These are phyloP conservation scores for Solanum peruvianum DNA, from an alignment of 257 asterid species.

Conservation along the genomic window DNA sequence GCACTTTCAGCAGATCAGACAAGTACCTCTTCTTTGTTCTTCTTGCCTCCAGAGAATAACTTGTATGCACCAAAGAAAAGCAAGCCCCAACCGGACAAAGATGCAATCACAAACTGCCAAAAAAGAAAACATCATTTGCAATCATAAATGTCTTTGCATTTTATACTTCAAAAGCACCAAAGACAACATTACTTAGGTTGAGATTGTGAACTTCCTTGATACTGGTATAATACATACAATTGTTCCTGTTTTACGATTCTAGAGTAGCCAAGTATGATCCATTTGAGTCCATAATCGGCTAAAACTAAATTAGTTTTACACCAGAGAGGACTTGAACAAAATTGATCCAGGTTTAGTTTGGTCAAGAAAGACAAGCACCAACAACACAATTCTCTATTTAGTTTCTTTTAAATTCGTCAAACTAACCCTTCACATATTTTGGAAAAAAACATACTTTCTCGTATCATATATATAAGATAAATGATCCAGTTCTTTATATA, in stretches of 20 bases:
- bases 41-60: constrained; percentile 61
- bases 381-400: not conserved
- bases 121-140: constrained; percentile 1
- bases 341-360: not conserved
- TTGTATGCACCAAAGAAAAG: constrained; percentile 47
- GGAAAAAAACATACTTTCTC: not conserved
- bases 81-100: constrained; percentile 75
- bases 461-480: not conserved
- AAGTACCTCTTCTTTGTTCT: constrained; percentile 55
- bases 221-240: not conserved
- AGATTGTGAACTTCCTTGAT: not conserved
- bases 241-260: not conserved
- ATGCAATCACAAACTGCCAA: constrained; percentile 71
- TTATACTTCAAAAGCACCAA: not conserved
- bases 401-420: not conserved
- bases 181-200: not conserved
- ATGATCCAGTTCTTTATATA: not conserved
- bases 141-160: not conserved
- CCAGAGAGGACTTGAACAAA: not conserved
- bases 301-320: not conserved
- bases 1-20: not conserved
- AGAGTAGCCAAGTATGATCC: not conserved
- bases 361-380: not conserved
- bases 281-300: not conserved
- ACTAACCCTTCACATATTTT: not conserved